These are phyloP conservation scores for Sclerotinia minor DNA, from an alignment of 2,329 filamentous ascomycete genomes.

Conservation along the genomic window DNA sequence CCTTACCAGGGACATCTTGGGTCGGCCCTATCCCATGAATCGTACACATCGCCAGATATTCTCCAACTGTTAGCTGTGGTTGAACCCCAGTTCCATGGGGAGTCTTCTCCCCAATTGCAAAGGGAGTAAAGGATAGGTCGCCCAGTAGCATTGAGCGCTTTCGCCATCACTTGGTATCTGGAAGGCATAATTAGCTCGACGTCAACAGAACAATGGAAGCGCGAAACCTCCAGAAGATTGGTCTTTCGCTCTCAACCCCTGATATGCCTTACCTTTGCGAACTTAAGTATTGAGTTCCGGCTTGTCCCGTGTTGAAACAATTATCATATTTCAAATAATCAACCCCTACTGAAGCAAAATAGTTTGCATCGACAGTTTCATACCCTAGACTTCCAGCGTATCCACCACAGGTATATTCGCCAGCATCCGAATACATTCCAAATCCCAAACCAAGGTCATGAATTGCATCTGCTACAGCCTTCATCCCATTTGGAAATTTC, in stretches of 20 bases:
- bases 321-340: slow-evolving; percentile 59
- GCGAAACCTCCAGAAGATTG: not conserved
- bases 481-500: slow-evolving; percentile 52
- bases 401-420: slow-evolving; percentile 45
- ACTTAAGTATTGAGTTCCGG: slow-evolving; percentile 46
- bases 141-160: slow-evolving; percentile 43
- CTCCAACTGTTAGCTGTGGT: slow-evolving; percentile 44
- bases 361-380: slow-evolving; percentile 53
- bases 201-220: not conserved
- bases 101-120: slow-evolving; percentile 53
- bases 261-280: slow-evolving; percentile 43
- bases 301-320: slow-evolving; percentile 55
- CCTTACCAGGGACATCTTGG: slow-evolving; percentile 40
- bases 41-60: slow-evolving; percentile 45
- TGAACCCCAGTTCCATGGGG: slow-evolving; percentile 44
- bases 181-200: not conserved
- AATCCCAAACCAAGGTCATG: slow-evolving; percentile 52
- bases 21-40: slow-evolving; percentile 45
- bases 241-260: not conserved
- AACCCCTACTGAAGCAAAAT: slow-evolving; percentile 54
- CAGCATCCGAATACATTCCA: slow-evolving; percentile 54
- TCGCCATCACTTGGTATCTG: slow-evolving; percentile 42
- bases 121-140: slow-evolving; percentile 45
- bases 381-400: slow-evolving; percentile 50
- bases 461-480: slow-evolving; percentile 48